These are phyloP conservation scores for Westerdykella ornata DNA, from an alignment of 2,329 filamentous ascomycete species.

Conservation along the genomic window DNA sequence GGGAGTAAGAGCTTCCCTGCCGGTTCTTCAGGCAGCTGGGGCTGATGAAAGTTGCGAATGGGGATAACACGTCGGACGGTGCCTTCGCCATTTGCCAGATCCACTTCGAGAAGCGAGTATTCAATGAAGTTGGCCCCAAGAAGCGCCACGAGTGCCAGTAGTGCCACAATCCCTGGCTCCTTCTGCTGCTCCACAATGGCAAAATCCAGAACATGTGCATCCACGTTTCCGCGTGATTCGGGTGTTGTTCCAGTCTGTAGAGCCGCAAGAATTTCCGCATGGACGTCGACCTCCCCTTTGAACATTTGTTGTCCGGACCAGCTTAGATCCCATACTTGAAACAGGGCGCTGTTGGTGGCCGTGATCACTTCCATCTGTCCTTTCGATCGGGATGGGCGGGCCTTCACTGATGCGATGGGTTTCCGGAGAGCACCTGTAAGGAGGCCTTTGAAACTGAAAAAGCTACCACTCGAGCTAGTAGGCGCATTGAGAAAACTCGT, in stretches of 20 bases:
- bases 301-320: conserved; percentile 77
- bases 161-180: conserved; percentile 28
- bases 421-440: conserved; percentile 65
- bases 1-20: conserved; percentile 62
- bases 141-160: conserved; percentile 31
- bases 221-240: conserved; percentile 45
- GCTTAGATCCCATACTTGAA: conserved; percentile 84
- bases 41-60: conserved; percentile 50
- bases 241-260: conserved; percentile 51
- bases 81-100: conserved; percentile 49
- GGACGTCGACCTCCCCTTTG: conserved; percentile 63
- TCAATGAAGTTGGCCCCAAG: conserved; percentile 38
- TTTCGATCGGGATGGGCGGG: conserved; percentile 62
- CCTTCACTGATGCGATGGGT: conserved; percentile 72
- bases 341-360: conserved; percentile 65
- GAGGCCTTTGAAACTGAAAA: conserved; percentile 73
- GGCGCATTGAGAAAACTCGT: conserved; percentile 66
- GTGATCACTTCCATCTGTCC: conserved; percentile 82
- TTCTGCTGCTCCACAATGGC: conserved; percentile 50
- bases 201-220: conserved; percentile 74
- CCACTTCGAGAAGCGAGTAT: conserved; percentile 70
- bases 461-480: conserved; percentile 56
- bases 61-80: conserved; percentile 62
- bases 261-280: conserved; percentile 56
- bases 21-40: conserved; percentile 26